Conservation (phyloP, 495 filamentous ascomycete species). For the Durotheca rogersii region DNA sequence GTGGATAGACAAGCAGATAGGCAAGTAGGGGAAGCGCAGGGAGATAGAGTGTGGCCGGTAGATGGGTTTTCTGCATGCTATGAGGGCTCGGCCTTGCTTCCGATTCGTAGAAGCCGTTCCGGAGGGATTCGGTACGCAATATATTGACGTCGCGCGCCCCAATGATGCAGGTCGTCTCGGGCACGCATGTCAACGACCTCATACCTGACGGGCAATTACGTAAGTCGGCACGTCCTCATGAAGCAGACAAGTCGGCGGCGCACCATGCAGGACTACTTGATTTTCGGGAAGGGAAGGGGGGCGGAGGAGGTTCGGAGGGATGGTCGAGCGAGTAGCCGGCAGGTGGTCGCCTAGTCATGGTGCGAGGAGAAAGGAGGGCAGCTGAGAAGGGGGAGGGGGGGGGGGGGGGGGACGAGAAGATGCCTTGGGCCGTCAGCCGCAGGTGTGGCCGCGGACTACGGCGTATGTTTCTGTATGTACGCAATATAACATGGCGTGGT, state of each 20-base stretch:
- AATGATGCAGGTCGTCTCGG: background rate
- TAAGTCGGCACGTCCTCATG: no score
- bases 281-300: no score
- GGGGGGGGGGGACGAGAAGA: slow-evolving; percentile 2
- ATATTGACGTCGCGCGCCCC: slow-evolving; percentile 25
- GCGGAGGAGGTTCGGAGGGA: no score
- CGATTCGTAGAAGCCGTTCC: slow-evolving; percentile 28
- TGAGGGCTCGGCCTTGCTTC: slow-evolving; percentile 18
- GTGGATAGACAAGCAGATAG: no score
- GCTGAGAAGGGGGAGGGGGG: background rate
- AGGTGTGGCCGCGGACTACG: slow-evolving; percentile 13
- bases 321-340: no score
- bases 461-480: background rate
- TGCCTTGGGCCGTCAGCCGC: slow-evolving; percentile 24
- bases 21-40: no score
- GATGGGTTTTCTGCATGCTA: slow-evolving; percentile 21
- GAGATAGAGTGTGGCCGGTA: no score
- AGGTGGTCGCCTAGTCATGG: no score
- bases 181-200: no score
- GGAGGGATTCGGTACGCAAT: background rate
- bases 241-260: no score
- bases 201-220: no score
- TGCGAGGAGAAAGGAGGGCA: background rate
- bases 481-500: background rate
- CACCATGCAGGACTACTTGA: no score